Base-by-base conservation (phyloP, 805 yeast genomes). In the Cyberlindnera japonica region DNA sequence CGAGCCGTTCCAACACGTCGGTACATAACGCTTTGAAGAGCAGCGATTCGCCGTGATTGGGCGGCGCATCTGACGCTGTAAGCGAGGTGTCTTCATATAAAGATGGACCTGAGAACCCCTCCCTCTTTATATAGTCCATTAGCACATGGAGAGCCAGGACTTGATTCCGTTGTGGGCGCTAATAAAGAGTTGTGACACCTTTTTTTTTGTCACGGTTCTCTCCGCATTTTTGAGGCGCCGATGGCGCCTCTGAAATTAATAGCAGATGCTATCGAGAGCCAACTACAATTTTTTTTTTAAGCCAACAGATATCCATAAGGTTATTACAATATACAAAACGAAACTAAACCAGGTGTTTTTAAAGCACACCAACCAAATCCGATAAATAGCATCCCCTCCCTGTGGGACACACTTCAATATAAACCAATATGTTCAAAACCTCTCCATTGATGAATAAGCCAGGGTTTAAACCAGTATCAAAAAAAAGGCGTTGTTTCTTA, bases 311-410 rank as follows among this genome's bases (percentile, higher is more conserved):
- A 27, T 14, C 18, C 30, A 6, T 27, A 22, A n/a, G n/a, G 24
- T 13, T 15, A 27, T 27, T 37, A n/a, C n/a, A 37, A 26, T 37
- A n/a, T 37, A 37, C 40, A 31, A 24, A 19, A 13, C 31, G 41
- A n/a, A 37, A 37, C 25, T 32, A 32, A 37, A 37, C 32, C 41
- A 23, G 30, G 35, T 32, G 30, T 37, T 29, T 17, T 12, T 16
- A 13, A 31, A 25, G 21, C 36, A 33, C 27, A n/a, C n/a, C n/a
- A 37, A 37, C 40, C 40, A 29, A 29, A 36, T 25, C 33, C 37
- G 33, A 35, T 14, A 36, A n/a, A 36, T 23, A 29, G 23, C 23
- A 29, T 3, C 21, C 20, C 12, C 10, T 13, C 14, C 9, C 22
- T 25, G 23, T n/a, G n/a, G n/a, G n/a, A n/a, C n/a, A n/a, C n/a